Percentiles rank a stretch among this genome's conserved stretches.
Evolutionary conservation across 345 rosid species (phyloP).

Genomic region (Arabis alpina): DNA sequence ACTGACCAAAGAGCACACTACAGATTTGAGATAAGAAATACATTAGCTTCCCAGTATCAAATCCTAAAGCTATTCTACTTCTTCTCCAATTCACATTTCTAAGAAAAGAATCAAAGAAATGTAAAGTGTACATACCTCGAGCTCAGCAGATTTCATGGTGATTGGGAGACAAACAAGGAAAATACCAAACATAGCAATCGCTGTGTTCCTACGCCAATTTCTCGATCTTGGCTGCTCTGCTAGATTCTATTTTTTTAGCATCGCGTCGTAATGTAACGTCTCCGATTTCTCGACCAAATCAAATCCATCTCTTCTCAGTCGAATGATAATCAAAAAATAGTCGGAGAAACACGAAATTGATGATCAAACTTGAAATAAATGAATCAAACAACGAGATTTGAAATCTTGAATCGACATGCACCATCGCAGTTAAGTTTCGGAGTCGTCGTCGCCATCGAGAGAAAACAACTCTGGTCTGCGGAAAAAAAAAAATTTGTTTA

Average conservation of each 20-base stretch:
- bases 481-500: too few relatives aligned
- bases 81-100: not conserved
- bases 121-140: conserved; percentile 57
- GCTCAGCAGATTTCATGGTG: conserved; percentile 91
- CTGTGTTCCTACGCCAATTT: conserved; percentile 98
- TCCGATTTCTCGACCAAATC: conserved; percentile 22
- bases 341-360: not conserved
- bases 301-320: conserved; percentile 30
- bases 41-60: not conserved
- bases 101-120: too few relatives aligned
- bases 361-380: not conserved
- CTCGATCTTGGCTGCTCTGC: conserved; percentile 95
- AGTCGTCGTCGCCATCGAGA: too few relatives aligned
- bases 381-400: conserved; percentile 13
- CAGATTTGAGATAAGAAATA: not conserved
- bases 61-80: too few relatives aligned
- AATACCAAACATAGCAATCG: conserved; percentile 87
- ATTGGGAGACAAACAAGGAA: conserved; percentile 88
- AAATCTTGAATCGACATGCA: conserved; percentile 11
- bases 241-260: conserved; percentile 96
- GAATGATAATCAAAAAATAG: not conserved
- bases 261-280: conserved; percentile 39
- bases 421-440: too few relatives aligned
- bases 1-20: not conserved
- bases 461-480: too few relatives aligned